Conservation (phyloP, 2,329 filamentous ascomycete species). For the Cadophora malorum region DNA sequence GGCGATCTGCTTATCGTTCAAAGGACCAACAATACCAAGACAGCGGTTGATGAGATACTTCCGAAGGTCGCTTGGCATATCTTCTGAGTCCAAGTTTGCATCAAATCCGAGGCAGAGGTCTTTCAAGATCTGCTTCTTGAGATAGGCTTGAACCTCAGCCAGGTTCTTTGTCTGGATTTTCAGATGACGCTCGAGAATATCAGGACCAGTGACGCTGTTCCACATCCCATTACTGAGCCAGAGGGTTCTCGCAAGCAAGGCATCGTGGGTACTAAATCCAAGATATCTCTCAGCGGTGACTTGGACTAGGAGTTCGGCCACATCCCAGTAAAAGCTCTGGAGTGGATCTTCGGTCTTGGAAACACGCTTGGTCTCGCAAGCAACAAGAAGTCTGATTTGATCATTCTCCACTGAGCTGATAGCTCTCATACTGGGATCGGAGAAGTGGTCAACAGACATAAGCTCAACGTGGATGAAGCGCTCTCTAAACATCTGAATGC, state of each 20-base stretch:
- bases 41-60: conserved; percentile 52
- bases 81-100: conserved; percentile 57
- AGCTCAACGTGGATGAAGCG: conserved; percentile 27
- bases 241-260: conserved; percentile 40
- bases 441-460: conserved; percentile 31
- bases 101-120: conserved; percentile 57
- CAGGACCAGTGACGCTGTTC: conserved; percentile 26
- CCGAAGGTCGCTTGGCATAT: conserved; percentile 52
- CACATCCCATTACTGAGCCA: conserved; percentile 47
- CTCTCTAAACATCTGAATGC: conserved; percentile 28
- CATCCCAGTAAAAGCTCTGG: conserved; percentile 31
- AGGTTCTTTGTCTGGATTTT: conserved; percentile 16
- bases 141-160: conserved; percentile 4
- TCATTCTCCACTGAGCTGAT: conserved; percentile 28
- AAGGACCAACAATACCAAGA: conserved; percentile 49
- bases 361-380: conserved; percentile 28
- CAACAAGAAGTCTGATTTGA: conserved; percentile 29
- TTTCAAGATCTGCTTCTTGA: conserved; percentile 49
- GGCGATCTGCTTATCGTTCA: conserved; percentile 48
- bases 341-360: conserved; percentile 19
- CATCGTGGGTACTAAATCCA: conserved; percentile 41
- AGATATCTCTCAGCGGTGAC: conserved; percentile 31
- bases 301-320: conserved; percentile 31
- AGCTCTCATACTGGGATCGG: conserved; percentile 32
- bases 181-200: conserved; percentile 25